Evolutionary conservation across 257 asterid species (phyloP).

Genomic region (Pogostemon cablin): DNA sequence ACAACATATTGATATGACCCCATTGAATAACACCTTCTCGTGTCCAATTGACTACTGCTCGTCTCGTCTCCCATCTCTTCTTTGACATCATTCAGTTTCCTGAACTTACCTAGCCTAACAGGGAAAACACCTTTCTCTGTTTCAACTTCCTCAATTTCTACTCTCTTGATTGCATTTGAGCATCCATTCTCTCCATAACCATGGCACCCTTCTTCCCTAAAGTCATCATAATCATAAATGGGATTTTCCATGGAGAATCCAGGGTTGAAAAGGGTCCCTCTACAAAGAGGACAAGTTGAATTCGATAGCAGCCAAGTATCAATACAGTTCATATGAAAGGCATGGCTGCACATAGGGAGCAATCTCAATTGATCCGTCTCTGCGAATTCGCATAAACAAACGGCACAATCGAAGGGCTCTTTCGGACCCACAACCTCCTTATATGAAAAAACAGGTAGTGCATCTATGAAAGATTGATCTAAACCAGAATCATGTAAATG

Average conservation of each 20-base stretch:
- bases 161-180: slow-evolving; percentile 32
- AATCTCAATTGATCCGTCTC: slow-evolving; percentile 47
- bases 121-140: slow-evolving; percentile 39
- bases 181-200: slow-evolving; percentile 29
- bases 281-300: slow-evolving; percentile 56
- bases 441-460: slow-evolving; percentile 51
- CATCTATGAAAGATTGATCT: slow-evolving; percentile 57
- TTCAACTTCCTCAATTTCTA: slow-evolving; percentile 37
- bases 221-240: slow-evolving; percentile 37
- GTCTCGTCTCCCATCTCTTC: slow-evolving; percentile 48
- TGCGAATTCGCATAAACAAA: slow-evolving; percentile 50
- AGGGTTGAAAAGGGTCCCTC: slow-evolving; percentile 42
- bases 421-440: slow-evolving; percentile 50
- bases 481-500: slow-evolving; percentile 54
- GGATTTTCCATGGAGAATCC: slow-evolving; percentile 38
- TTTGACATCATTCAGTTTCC: slow-evolving; percentile 43
- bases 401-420: slow-evolving; percentile 60
- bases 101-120: slow-evolving; percentile 65
- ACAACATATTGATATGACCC: slow-evolving; percentile 75
- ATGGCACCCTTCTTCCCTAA: slow-evolving; percentile 36
- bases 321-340: slow-evolving; percentile 54
- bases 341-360: slow-evolving; percentile 56
- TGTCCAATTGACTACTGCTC: slow-evolving; percentile 60
- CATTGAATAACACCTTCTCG: slow-evolving; percentile 79
- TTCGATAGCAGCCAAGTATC: slow-evolving; percentile 60